Conservation (phyloP, 1,139 yeast genomes). For the Eremothecium sinecaudum region DNA sequence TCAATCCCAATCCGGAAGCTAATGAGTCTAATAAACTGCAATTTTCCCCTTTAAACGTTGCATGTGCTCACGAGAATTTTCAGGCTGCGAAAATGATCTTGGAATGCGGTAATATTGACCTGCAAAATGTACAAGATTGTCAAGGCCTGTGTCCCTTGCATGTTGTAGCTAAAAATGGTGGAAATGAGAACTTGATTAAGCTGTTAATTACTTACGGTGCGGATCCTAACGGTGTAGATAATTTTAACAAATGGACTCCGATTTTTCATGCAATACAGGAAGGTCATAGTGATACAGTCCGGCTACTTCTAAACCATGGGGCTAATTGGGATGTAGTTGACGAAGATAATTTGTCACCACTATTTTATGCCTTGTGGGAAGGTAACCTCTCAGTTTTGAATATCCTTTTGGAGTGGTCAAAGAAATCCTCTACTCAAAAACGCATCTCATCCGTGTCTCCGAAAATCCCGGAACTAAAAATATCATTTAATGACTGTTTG, state of each 20-base stretch:
- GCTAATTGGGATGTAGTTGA: constrained; percentile 70
- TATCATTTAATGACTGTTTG: constrained; percentile 10
- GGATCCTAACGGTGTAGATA: constrained; percentile 69
- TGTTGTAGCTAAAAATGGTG: constrained; percentile 70
- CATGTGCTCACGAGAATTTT: constrained; percentile 77
- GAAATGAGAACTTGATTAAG: constrained; percentile 59
- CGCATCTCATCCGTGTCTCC: constrained; percentile 13
- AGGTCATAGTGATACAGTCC: constrained; percentile 67
- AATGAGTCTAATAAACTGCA: constrained; percentile 46
- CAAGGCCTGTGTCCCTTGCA: constrained; percentile 87
- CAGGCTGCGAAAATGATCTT: constrained; percentile 58
- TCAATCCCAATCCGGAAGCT: constrained; percentile 45
- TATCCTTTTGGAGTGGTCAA: constrained; percentile 40
- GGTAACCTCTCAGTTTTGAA: constrained; percentile 78
- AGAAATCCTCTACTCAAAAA: constrained; percentile 2
- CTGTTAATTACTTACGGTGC: constrained; percentile 66
- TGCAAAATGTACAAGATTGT: constrained; percentile 51
- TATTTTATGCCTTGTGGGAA: constrained; percentile 88
- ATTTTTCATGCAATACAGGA: constrained; percentile 83
- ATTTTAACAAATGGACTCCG: constrained; percentile 89
- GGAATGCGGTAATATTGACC: constrained; percentile 28
- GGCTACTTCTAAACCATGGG: constrained; percentile 55
- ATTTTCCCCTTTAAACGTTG: constrained; percentile 79
- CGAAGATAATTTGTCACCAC: constrained; percentile 72
- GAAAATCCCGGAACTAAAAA: constrained; percentile 11